Percentiles rank a stretch among this genome's conserved stretches.
Conservation (phyloP, 2,329 filamentous ascomycete genomes). For the Paecilomyces formosus region DNA sequence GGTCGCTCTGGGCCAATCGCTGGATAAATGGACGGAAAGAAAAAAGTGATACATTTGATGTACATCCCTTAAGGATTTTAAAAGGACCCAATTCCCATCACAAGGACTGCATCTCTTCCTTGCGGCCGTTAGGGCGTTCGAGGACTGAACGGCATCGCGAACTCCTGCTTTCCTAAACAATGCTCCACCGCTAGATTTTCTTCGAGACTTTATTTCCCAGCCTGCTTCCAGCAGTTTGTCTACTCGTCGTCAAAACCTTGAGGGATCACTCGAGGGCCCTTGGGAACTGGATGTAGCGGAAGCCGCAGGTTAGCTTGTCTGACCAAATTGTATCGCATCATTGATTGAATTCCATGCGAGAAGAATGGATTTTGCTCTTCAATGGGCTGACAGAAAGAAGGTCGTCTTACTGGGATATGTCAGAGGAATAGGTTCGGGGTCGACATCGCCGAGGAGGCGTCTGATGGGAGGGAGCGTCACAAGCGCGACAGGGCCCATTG, state of each 20-base stretch:
- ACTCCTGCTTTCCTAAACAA: background rate
- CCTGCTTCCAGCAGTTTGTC: background rate
- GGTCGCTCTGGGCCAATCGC: background rate
- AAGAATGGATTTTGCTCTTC: background rate
- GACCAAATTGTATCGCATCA: background rate
- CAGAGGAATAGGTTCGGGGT: constrained; percentile 66
- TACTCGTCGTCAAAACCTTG: constrained; percentile 38
- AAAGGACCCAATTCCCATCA: background rate
- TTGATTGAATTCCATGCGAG: background rate
- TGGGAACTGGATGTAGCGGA: constrained; percentile 30
- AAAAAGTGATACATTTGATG: background rate
- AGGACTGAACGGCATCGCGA: background rate
- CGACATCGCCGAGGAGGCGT: constrained; percentile 63
- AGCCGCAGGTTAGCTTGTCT: background rate
- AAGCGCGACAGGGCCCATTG: constrained; percentile 62
- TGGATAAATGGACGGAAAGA: background rate
- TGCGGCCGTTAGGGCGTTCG: background rate
- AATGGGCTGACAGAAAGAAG: background rate
- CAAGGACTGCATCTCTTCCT: background rate
- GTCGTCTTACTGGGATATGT: constrained; percentile 80
- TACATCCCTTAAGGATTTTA: background rate
- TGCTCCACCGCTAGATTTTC: background rate
- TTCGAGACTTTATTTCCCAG: background rate
- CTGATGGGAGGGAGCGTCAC: constrained; percentile 68
- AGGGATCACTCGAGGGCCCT: constrained; percentile 38